A percentile compares a stretch with the other conserved stretches of the same genome.
Evolutionary conservation across 768 basidiomycete genomes (phyloP).

Genomic region (Termitomyces sp.): DNA sequence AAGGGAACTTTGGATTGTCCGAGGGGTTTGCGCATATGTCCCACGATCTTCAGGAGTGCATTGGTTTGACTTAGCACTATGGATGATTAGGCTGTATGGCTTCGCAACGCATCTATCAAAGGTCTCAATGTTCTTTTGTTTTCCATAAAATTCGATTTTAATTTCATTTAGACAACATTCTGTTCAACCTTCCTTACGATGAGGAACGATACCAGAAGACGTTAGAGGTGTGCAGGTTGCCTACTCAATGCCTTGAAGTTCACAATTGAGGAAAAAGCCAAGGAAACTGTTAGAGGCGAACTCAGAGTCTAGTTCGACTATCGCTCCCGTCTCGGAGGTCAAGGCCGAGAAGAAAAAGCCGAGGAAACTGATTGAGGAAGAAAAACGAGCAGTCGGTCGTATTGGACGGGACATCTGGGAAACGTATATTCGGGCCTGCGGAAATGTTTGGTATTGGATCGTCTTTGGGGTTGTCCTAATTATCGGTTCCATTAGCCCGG

Average conservation of each 20-base stretch:
- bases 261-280: conserved; percentile 35
- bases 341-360: conserved; percentile 52
- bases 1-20: conserved; percentile 83
- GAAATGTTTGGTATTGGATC: conserved; percentile 51
- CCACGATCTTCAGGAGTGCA: conserved; percentile 33
- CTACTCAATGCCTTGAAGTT: conserved; percentile 17
- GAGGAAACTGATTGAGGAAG: conserved; percentile 83
- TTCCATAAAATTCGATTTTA: not conserved
- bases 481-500: conserved; percentile 59
- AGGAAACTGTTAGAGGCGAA: conserved; percentile 4
- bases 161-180: conserved; percentile 44
- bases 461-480: conserved; percentile 49
- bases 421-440: conserved; percentile 50
- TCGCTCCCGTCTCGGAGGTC: conserved; percentile 21
- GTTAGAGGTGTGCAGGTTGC: conserved; percentile 49
- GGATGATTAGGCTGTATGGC: conserved; percentile 48
- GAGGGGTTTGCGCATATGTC: conserved; percentile 82
- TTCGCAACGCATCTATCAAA: conserved; percentile 67
- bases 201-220: conserved; percentile 74
- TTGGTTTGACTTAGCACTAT: not conserved
- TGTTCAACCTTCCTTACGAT: conserved; percentile 69
- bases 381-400: conserved; percentile 71
- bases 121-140: conserved; percentile 20
- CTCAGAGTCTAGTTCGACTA: conserved; percentile 30
- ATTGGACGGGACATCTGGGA: conserved; percentile 67